These are phyloP conservation scores for Aspergillus bertholletiae DNA, from an alignment of 495 filamentous ascomycete genomes.

Conservation along the genomic window DNA sequence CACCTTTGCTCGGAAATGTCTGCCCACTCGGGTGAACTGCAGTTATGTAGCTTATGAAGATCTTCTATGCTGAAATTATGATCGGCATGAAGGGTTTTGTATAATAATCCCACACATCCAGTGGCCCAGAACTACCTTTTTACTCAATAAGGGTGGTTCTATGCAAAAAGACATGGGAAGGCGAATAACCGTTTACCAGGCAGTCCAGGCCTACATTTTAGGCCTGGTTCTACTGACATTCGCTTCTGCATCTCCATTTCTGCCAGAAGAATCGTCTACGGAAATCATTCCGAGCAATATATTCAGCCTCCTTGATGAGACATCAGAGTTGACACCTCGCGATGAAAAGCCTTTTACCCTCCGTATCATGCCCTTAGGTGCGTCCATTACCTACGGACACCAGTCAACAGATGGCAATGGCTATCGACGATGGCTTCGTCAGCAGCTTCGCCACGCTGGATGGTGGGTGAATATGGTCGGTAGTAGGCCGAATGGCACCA, in stretches of 20 bases:
- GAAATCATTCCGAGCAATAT: not conserved
- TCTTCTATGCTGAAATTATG: too few relatives aligned
- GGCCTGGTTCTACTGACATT: not conserved
- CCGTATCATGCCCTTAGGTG: slow-evolving; percentile 53
- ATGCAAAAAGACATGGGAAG: not conserved
- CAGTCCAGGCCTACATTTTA: not conserved
- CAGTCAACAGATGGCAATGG: slow-evolving; percentile 49
- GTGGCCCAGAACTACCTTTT: too few relatives aligned
- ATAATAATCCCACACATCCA: too few relatives aligned
- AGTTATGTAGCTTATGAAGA: too few relatives aligned
- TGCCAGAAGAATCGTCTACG: not conserved
- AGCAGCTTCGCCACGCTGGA: slow-evolving; percentile 32
- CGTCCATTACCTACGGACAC: slow-evolving; percentile 55
- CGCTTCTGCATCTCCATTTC: not conserved
- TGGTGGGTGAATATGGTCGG: slow-evolving; percentile 52
- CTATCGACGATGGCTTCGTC: slow-evolving; percentile 45
- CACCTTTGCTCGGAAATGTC: too few relatives aligned
- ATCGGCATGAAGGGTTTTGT: too few relatives aligned
- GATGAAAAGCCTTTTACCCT: slow-evolving; percentile 24
- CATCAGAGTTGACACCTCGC: not conserved
- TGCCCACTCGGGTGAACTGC: too few relatives aligned
- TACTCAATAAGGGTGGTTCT: too few relatives aligned
- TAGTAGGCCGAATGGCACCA: slow-evolving; percentile 38
- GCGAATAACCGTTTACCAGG: not conserved
- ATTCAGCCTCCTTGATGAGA: not conserved